Base-by-base conservation (phyloP, 306 rosid species). In the Malus orientalis region DNA sequence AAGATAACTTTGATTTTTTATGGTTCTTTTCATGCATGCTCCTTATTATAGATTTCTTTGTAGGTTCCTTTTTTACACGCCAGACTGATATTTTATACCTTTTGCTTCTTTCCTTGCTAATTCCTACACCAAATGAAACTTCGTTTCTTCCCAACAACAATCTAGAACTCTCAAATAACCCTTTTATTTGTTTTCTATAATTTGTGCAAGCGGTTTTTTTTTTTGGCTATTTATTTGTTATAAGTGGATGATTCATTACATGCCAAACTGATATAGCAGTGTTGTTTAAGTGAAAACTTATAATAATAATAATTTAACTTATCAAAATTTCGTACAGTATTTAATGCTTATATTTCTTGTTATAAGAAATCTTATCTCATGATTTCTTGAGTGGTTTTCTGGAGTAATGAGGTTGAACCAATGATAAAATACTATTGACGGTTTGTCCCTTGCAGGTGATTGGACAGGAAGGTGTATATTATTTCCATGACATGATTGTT, bases 401-500 rank as follows among this genome's bases (percentile, higher is more conserved):
- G 76, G 38, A 58, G 25, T 36, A 57, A 71, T 12, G 8, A 33
- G 51, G 64, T 51, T 71, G 20, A 19, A 63, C 64, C 55, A 19
- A 6, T 23, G 23, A 38, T 22, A 40, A 38, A 2, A 0, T 55
- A 69, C 4, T n/a, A 1, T 64, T 72, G 58, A 69, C 3, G 67
- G 79, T 6, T 74, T 78, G 60, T 59, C 44, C 74, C 55, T 75
- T 84, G 75, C 90, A 95, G 99, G 78, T 92, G 8, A 40, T 95
- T 87, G 99, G 97, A 70, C 79, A 87, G 72, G 97, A 92, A 22
- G 83, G 87, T 67, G 92, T 95, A 55, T 90, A 88, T 87, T 90
- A 95, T 78, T 95, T 88, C 83, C 99, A 95, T 78, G 97, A 91
- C 69, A 84, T 92, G 99, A 95, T 95, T 38, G 83, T 89, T 73